Evolutionary conservation across 352 stramenopile species (phyloP).

Genomic region (Pythium dissimile): DNA sequence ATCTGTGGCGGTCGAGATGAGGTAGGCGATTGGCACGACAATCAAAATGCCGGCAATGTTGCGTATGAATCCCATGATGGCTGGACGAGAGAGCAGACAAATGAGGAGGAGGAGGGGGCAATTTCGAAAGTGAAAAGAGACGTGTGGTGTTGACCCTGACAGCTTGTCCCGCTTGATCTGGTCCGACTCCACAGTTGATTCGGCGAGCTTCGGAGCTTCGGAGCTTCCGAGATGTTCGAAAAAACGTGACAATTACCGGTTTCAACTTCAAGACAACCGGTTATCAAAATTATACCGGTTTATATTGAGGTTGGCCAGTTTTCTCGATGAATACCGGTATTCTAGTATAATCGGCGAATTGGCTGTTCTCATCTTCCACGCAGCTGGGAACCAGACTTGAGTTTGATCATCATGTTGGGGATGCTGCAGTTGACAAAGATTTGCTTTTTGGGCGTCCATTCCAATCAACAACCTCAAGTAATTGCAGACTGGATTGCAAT

Average conservation of each 20-base stretch:
- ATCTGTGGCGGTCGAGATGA: slow-evolving; percentile 30
- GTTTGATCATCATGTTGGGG: not conserved
- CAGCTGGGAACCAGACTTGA: not conserved
- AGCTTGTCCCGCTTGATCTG: not conserved
- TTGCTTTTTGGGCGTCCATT: no score
- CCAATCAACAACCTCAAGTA: no score
- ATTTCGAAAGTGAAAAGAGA: not conserved
- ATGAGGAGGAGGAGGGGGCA: not conserved
- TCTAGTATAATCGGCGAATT: not conserved
- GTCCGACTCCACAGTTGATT: not conserved
- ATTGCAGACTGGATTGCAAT: no score
- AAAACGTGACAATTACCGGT: not conserved
- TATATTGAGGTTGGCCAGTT: no score
- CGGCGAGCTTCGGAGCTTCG: slow-evolving; percentile 10
- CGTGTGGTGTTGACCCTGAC: no score
- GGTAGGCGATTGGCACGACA: slow-evolving; percentile 30
- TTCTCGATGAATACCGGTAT: slow-evolving; percentile 8
- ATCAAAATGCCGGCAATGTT: slow-evolving; percentile 36
- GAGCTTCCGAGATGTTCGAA: slow-evolving; percentile 11
- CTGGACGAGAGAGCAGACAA: not conserved
- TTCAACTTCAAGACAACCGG: no score
- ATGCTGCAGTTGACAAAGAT: no score
- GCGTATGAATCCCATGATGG: slow-evolving; percentile 38
- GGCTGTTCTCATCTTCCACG: not conserved
- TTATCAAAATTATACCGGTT: no score